Conservation (phyloP, 2,329 filamentous ascomycete genomes). For the Fusarium bactridioides region DNA sequence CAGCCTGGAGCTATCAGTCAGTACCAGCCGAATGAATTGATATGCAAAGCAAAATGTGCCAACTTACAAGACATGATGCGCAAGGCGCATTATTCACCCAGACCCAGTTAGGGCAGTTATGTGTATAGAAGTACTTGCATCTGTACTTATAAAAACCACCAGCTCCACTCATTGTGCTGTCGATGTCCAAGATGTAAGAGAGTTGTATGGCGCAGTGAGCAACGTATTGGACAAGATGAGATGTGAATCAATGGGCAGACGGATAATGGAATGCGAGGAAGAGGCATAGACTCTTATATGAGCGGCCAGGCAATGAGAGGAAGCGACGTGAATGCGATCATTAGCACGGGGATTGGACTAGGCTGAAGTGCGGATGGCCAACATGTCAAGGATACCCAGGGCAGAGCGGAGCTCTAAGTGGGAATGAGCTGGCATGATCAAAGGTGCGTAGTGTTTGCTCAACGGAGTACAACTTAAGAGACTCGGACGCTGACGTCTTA, state of each 20-base stretch:
- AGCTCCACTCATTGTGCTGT: conserved; percentile 44
- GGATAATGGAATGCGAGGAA: conserved; percentile 23
- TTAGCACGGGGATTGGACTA: conserved; percentile 34
- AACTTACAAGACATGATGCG: conserved; percentile 58
- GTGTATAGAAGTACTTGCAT: conserved; percentile 62
- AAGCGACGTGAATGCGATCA: conserved; percentile 38
- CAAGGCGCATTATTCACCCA: conserved; percentile 61
- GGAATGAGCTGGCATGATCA: conserved; percentile 42
- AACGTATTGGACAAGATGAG: conserved; percentile 9
- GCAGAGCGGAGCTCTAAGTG: conserved; percentile 37
- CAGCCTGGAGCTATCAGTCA: conserved; percentile 50
- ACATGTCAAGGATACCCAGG: conserved; percentile 42
- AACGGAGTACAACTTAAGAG: conserved; percentile 28
- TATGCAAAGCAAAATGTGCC: not conserved
- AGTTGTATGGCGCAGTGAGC: not conserved
- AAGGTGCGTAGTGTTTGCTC: conserved; percentile 38
- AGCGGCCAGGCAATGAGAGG: conserved; percentile 30
- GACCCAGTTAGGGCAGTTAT: conserved; percentile 63
- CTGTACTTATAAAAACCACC: conserved; percentile 62
- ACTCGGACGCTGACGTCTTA: conserved; percentile 40
- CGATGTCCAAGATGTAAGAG: conserved; percentile 12
- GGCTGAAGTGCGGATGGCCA: conserved; percentile 35
- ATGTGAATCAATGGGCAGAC: conserved; percentile 21
- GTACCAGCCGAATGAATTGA: not conserved
- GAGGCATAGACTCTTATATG: conserved; percentile 35